Evolutionary conservation across 306 rosid genomes (phyloP).

Genomic region (Acacia crassicarpa): DNA sequence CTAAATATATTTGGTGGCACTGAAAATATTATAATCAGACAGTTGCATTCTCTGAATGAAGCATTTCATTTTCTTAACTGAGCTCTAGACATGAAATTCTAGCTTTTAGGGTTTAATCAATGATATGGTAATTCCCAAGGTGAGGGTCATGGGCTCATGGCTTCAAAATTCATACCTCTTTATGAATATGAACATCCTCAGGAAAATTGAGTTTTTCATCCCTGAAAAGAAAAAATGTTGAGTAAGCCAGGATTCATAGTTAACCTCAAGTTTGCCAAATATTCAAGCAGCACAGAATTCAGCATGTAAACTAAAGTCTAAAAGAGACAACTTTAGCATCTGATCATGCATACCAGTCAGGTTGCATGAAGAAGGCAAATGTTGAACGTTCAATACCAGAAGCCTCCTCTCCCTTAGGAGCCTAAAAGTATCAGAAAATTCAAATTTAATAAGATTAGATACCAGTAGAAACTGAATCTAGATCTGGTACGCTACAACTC

Average conservation of each 20-base stretch:
- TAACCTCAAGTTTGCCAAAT: conserved; percentile 5
- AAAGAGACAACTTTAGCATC: conserved; percentile 6
- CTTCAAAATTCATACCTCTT: conserved; percentile 61
- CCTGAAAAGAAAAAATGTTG: conserved; percentile 52
- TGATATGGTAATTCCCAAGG: conserved; percentile 5
- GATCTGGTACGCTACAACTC: conserved; percentile 4
- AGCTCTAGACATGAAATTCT: background rate
- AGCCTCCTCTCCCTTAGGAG: conserved; percentile 73
- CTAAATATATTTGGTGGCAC: conserved; percentile 10
- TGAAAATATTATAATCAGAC: conserved; percentile 1
- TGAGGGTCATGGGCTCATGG: background rate
- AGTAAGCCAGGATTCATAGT: conserved; percentile 17
- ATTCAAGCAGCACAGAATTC: background rate
- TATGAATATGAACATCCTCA: conserved; percentile 65
- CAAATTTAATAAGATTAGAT: conserved; percentile 4
- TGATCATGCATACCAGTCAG: conserved; percentile 68
- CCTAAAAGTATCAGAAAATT: conserved; percentile 47
- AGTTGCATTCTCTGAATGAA: conserved; percentile 14
- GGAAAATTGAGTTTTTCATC: conserved; percentile 84
- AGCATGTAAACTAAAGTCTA: conserved; percentile 3
- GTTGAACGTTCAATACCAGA: conserved; percentile 81
- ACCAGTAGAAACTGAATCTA: background rate
- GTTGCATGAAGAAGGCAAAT: conserved; percentile 96
- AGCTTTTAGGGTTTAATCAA: background rate
- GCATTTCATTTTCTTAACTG: conserved; percentile 7